Conservation (phyloP, 2,329 filamentous ascomycete genomes). For the Cladosporium sp. region DNA sequence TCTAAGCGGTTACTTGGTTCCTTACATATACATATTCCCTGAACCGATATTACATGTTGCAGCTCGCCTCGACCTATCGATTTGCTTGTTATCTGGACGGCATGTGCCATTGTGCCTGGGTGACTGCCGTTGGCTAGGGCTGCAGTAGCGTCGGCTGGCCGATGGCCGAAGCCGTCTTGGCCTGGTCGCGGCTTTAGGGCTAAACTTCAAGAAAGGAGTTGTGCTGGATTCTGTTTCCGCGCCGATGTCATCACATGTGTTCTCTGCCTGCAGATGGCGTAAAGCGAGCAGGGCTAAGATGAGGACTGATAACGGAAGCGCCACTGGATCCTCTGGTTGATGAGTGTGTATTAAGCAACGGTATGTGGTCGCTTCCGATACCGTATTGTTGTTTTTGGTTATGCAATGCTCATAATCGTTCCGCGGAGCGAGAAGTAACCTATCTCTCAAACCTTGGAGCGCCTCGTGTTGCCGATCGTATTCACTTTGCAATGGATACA, state of each 20-base stretch:
- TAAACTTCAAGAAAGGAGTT: not conserved
- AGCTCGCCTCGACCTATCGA: not conserved
- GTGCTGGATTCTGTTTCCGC: not conserved
- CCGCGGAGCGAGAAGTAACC: not conserved
- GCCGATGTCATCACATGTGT: not conserved
- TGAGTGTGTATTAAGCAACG: not conserved
- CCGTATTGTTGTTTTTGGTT: not conserved
- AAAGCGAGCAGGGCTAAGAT: not conserved
- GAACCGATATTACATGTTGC: not conserved
- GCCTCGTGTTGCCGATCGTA: not conserved
- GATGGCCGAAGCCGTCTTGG: conserved; percentile 10
- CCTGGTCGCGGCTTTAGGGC: not conserved
- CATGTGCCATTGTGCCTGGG: not conserved
- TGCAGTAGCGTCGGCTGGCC: conserved; percentile 7
- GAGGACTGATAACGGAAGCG: not conserved
- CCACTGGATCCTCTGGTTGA: not conserved
- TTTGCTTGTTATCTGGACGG: not conserved
- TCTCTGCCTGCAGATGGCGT: not conserved
- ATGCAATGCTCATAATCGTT: not conserved
- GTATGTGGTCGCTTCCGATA: not conserved
- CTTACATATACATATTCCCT: not conserved
- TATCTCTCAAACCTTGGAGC: not conserved
- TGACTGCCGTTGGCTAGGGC: conserved; percentile 12
- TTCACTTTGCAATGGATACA: not conserved
- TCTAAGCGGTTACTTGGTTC: not conserved